These are phyloP conservation scores for Kodamaea restingae DNA, from an alignment of 805 yeast genomes.

Conservation along the genomic window DNA sequence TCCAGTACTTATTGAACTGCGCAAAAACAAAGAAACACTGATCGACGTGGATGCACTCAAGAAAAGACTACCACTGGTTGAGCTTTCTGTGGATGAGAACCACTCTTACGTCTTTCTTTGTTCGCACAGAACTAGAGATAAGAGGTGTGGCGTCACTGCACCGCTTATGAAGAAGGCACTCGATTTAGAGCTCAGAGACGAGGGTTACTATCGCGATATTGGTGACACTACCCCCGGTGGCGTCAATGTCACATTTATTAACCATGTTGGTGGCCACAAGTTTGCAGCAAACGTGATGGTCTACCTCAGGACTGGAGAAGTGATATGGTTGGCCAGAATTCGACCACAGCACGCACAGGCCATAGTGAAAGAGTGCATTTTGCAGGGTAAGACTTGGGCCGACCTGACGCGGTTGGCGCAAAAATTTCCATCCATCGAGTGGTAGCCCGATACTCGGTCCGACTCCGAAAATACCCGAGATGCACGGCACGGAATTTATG, in stretches of 20 bases:
- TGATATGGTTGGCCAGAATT: slow-evolving; percentile 86
- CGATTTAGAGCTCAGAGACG: slow-evolving; percentile 65
- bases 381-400: slow-evolving; percentile 67
- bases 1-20: slow-evolving; percentile 33
- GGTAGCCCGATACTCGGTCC: slow-evolving; percentile 42
- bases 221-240: slow-evolving; percentile 77
- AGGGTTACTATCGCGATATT: slow-evolving; percentile 68
- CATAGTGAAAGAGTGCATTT: slow-evolving; percentile 70
- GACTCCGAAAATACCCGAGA: background rate
- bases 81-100: slow-evolving; percentile 29
- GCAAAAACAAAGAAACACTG: slow-evolving; percentile 11
- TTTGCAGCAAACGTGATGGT: slow-evolving; percentile 85
- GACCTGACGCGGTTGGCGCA: slow-evolving; percentile 59
- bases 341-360: slow-evolving; percentile 71
- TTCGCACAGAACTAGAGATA: slow-evolving; percentile 88
- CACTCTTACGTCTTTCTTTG: slow-evolving; percentile 66
- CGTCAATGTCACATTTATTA: slow-evolving; percentile 62
- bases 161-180: slow-evolving; percentile 82
- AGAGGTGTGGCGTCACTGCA: slow-evolving; percentile 90
- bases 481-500: background rate
- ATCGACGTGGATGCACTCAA: slow-evolving; percentile 11
- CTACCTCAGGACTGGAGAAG: slow-evolving; percentile 67
- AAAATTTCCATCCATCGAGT: slow-evolving; percentile 49
- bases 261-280: slow-evolving; percentile 96
- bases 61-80: slow-evolving; percentile 22